Percentiles rank a stretch among this genome's conserved stretches.
These are phyloP conservation scores for Trichophyton mentagrophytes DNA, from an alignment of 2,329 filamentous ascomycete genomes.

Conservation along the genomic window DNA sequence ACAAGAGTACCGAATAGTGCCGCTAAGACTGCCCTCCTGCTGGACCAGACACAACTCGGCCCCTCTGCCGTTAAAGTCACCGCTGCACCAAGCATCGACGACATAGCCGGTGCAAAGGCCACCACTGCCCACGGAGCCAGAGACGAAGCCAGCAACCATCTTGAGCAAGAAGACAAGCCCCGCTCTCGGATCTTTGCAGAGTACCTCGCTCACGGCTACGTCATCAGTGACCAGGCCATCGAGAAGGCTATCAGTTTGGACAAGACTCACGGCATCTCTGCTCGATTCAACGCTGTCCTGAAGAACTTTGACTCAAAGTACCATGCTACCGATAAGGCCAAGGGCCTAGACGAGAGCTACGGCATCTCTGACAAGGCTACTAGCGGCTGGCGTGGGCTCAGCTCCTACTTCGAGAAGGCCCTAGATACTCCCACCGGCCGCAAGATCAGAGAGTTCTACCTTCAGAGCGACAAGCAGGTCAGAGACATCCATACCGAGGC, in stretches of 20 bases:
- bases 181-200: slow-evolving; percentile 86
- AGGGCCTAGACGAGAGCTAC: slow-evolving; percentile 72
- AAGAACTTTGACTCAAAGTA: slow-evolving; percentile 69
- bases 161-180: slow-evolving; percentile 94
- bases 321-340: slow-evolving; percentile 76
- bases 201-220: slow-evolving; percentile 91
- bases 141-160: slow-evolving; percentile 49
- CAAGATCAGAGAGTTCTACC: slow-evolving; percentile 80
- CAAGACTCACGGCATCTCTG: slow-evolving; percentile 73
- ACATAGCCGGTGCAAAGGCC: slow-evolving; percentile 48
- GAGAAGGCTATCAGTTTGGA: slow-evolving; percentile 78
- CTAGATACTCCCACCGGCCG: slow-evolving; percentile 74
- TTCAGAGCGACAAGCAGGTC: slow-evolving; percentile 72
- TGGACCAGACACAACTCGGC: slow-evolving; percentile 93
- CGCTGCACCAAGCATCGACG: slow-evolving; percentile 54
- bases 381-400: slow-evolving; percentile 53
- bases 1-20: slow-evolving; percentile 36
- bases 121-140: slow-evolving; percentile 42
- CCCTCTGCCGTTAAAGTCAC: slow-evolving; percentile 62
- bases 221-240: slow-evolving; percentile 63
- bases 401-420: slow-evolving; percentile 92
- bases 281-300: slow-evolving; percentile 65
- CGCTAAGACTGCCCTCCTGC: slow-evolving; percentile 88
- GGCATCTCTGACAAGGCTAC: slow-evolving; percentile 63
- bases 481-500: slow-evolving; percentile 90